These are phyloP conservation scores for Asparagopsis taxiformis DNA, from an alignment of 31 red algal species.

Conservation along the genomic window DNA sequence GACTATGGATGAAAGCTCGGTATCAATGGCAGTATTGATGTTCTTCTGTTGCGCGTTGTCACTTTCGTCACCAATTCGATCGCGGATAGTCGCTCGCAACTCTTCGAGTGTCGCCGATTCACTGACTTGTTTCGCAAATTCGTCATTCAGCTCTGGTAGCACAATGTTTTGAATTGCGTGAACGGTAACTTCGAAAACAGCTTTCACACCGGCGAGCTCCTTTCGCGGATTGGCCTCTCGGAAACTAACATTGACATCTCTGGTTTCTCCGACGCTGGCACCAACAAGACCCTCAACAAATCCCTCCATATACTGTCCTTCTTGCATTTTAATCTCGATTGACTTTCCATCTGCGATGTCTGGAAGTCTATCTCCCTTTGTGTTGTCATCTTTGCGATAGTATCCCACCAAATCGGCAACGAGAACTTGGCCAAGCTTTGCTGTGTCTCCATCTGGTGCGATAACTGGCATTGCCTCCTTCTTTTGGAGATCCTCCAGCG, in stretches of 20 bases:
- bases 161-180: constrained; percentile 78
- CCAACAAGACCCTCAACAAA: constrained; percentile 96
- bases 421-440: constrained; percentile 55
- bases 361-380: constrained; percentile 70
- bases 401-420: constrained; percentile 78
- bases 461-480: constrained; percentile 76
- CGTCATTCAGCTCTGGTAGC: constrained; percentile 91
- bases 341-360: constrained; percentile 81
- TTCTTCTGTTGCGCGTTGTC: constrained; percentile 64
- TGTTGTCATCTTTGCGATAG: constrained; percentile 79
- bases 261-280: constrained; percentile 67
- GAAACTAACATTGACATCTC: constrained; percentile 83
- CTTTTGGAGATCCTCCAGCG: constrained; percentile 72
- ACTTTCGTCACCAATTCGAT: constrained; percentile 67
- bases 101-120: constrained; percentile 65
- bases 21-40: constrained; percentile 84
- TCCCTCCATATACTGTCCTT: constrained; percentile 85
- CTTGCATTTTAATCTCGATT: constrained; percentile 85
- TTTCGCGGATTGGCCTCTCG: constrained; percentile 56
- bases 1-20: constrained; percentile 66
- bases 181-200: constrained; percentile 87
- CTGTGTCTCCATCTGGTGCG: constrained; percentile 57
- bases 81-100: constrained; percentile 61
- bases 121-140: constrained; percentile 72
- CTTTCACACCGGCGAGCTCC: constrained; percentile 80